phyloP scores from a whole-genome alignment of 2,329 filamentous ascomycete genomes.

The Phialophora macrospora region DNA sequence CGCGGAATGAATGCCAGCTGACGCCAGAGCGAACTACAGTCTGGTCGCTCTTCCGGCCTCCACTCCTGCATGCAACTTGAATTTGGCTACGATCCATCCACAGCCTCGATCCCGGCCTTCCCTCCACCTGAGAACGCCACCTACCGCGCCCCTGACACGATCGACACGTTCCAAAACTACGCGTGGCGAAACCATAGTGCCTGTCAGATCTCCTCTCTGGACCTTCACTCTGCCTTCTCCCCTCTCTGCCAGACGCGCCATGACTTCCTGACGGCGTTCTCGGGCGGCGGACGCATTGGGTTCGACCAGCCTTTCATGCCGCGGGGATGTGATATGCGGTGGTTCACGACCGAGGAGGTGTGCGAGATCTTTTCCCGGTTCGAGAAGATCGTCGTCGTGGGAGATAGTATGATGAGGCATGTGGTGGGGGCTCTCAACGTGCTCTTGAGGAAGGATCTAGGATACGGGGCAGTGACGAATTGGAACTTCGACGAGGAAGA shows the following conservation, averaged over 20 bases:
- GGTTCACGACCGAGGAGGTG: conserved; percentile 54
- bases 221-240: conserved; percentile 48
- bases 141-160: conserved; percentile 41
- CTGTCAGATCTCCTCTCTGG: conserved; percentile 54
- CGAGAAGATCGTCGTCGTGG: conserved; percentile 55
- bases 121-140: conserved; percentile 40
- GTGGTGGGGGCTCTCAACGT: conserved; percentile 56
- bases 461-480: conserved; percentile 56
- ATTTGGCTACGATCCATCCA: conserved; percentile 6
- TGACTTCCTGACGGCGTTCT: conserved; percentile 50
- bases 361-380: conserved; percentile 55
- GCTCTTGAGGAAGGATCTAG: conserved; percentile 53
- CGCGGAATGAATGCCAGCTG: not conserved
- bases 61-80: conserved; percentile 5
- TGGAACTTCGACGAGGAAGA: conserved; percentile 56
- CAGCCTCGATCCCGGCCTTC: conserved; percentile 29
- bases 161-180: conserved; percentile 51
- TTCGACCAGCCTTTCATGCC: conserved; percentile 54
- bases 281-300: conserved; percentile 53
- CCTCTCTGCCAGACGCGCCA: conserved; percentile 47
- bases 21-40: not conserved
- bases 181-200: conserved; percentile 47
- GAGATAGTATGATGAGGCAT: conserved; percentile 57
- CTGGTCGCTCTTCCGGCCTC: conserved; percentile 11
- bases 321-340: conserved; percentile 54